Base-by-base conservation (phyloP, 805 yeast genomes). In the Wickerhamiella azyma region DNA sequence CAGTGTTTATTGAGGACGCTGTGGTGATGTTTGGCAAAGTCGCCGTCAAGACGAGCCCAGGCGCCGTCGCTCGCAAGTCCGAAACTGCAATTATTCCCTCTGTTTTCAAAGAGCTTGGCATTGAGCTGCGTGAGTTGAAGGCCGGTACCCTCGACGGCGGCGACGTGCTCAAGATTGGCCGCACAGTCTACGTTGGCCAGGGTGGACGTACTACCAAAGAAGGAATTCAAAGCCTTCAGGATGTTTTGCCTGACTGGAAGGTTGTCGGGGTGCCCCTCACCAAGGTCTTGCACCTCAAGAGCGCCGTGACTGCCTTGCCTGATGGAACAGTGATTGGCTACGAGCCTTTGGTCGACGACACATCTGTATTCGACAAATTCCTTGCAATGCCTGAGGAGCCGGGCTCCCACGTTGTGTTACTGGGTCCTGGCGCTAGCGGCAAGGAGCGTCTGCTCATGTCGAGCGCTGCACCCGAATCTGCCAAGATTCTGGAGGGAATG, bases 261-360 rank as follows among this genome's bases (percentile, higher is more conserved):
- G 45, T 41, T 2, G 39, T 41, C 4, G 45, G 33, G 16, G 45
- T 41, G 10, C 45, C 45, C 11, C 32, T 41, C 39, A 41, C 45
- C 24, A 41, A 41, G 33, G 45, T 41, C 5, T 35, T 41, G 18
- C 45, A 41, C 28, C 45, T 41, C 45, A 41, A 41, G 39, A 35
- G 39, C 16, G 45, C 45, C 2, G 45, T 41, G 5, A 41, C 45
- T 35, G 45, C 45, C 9, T 14, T 41, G 33, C 45, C 45, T 5
- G 45, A 41, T 14, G 45, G 45, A 16, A 41, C 45, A 9, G 28
- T 41, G 2, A 41, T 41, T 16, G 45, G 45, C 19, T 41, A 41
- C 39, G 45, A 41, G 26, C 45, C 45, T 2, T 24, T 41, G 13
- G 45, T 41, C 5, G 45, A 41, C 35, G 45, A 41, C 26, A 19